Evolutionary conservation across 2,329 filamentous ascomycete species (phyloP), one percentile per base, ranked within the genome.

Genomic region (Periconia macrospinosa): DNA sequence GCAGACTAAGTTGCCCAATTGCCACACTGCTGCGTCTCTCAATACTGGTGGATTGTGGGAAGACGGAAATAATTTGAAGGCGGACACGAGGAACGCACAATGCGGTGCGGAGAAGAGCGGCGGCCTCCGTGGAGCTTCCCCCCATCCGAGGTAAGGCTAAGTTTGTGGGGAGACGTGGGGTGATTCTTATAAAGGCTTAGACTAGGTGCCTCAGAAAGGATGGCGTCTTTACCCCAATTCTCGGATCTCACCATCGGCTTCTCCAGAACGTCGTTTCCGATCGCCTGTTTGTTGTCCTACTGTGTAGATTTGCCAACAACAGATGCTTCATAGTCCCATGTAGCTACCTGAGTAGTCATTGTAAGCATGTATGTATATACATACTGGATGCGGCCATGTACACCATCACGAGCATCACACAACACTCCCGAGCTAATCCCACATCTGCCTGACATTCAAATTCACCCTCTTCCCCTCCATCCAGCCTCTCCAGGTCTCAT

Each of bases 371-470:
- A 27, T 27, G 8, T 8, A 27, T 27, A 8, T 27, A 27, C 5
- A 8, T 27, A 27, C 23, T 27, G 3, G 23, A 27, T 27, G 8
- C 8, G 23, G 23, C 8, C 23, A n/a, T n/a, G n/a, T n/a, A n/a
- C n/a, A n/a, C n/a, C n/a, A n/a, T n/a, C n/a, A n/a, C n/a, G n/a
- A n/a, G n/a, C n/a, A n/a, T n/a, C n/a, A n/a, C n/a, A n/a, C n/a
- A n/a, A n/a, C n/a, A n/a, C n/a, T n/a, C n/a, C n/a, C n/a, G n/a
- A n/a, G n/a, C n/a, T n/a, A 63, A 54, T 85, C 83, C 67, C 78
- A 84, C 88, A 97, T 95, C 75, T 97, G 93, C 57, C 93, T 82
- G 10, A 97, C 90, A 71, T 97, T 97, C 45, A 97, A 70, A 71
- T 97, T 97, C 65, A 97, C 86, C 57, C 93, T 82, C 76, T 97